Base-by-base conservation (phyloP, 768 basidiomycete genomes). In the Tulasnella calospora region DNA sequence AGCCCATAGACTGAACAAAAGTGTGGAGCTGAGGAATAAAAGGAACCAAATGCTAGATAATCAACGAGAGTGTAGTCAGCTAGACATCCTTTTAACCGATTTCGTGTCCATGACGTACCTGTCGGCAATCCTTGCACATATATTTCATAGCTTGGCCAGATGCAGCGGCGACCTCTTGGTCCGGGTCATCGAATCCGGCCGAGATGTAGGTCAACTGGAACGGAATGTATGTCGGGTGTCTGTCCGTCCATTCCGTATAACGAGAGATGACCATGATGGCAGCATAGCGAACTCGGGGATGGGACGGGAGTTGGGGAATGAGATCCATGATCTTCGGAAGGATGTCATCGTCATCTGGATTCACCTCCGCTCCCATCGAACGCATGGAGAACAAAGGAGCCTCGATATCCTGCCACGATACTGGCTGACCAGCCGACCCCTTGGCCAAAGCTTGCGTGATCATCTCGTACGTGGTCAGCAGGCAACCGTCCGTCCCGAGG, bases 321-420 rank as follows among this genome's bases (percentile, higher is more conserved):
- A 98, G 88, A 82, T 96, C 94, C 90, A 99, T 95, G 82, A 99
- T 96, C 83, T 95, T 94, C 2, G 96, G 96, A n/a, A 99, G 91
- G 46, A 93, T 91, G 79, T 88, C 89, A 72, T 94, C 89, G 83
- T 99, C 96, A 55, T 87, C 86, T 5, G 90, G 86, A 82, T 98
- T 94, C 33, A 99, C 89, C 84, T 96, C 92, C 6, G 95, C 96
- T 13, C 98, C 98, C 94, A 99, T 99, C 17, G 97, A 96, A 69
- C 98, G 89, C 92, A 99, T 92, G 23, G 96, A 95, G 85, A 99
- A 99, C 55, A 99, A 85, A 0, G 98, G 98, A 0, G 98, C 98
- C 83, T 99, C 98, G 72, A 99, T 91, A 83, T 95, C 95, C 83
- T 99, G 98, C 98, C 98, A 99, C 21, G 92, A 89, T 23, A 89